These are phyloP conservation scores for Physaria fendleri DNA, from an alignment of 345 rosid genomes.

Conservation along the genomic window DNA sequence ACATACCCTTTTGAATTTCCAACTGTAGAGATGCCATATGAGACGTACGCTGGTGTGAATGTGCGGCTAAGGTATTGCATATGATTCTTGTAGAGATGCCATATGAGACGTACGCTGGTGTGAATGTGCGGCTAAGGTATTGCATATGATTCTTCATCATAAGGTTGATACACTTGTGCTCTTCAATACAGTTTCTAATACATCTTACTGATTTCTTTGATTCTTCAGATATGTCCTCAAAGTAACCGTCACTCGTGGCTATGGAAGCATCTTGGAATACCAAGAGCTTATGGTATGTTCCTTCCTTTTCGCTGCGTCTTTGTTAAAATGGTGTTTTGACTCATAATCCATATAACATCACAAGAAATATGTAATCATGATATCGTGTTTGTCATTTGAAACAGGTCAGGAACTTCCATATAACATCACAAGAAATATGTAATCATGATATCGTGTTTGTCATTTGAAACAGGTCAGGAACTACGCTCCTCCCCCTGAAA, in stretches of 20 bases:
- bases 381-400: not conserved
- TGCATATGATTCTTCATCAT: not conserved
- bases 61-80: constrained; percentile 76
- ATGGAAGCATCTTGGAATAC: constrained; percentile 87
- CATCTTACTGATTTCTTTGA: not conserved
- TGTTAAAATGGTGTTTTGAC: not conserved
- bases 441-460: not conserved
- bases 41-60: constrained; percentile 87
- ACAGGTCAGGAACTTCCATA: constrained; percentile 44
- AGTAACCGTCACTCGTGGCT: constrained; percentile 87
- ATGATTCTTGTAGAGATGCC: constrained; percentile 96
- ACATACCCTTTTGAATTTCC: constrained; percentile 91
- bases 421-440: not conserved
- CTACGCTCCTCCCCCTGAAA: constrained; percentile 61
- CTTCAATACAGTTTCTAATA: not conserved
- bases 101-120: constrained; percentile 88
- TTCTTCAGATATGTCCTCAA: constrained; percentile 76
- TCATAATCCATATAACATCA: not conserved
- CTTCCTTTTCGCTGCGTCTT: not conserved
- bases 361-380: not conserved
- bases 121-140: constrained; percentile 94
- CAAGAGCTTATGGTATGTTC: constrained; percentile 76
- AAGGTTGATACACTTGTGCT: not conserved
- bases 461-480: constrained; percentile 61
- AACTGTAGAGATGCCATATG: constrained; percentile 98